Percentiles rank a stretch among this genome's conserved stretches.
Conservation (phyloP, 441 rosid species). For the Populus trichocarpa region DNA sequence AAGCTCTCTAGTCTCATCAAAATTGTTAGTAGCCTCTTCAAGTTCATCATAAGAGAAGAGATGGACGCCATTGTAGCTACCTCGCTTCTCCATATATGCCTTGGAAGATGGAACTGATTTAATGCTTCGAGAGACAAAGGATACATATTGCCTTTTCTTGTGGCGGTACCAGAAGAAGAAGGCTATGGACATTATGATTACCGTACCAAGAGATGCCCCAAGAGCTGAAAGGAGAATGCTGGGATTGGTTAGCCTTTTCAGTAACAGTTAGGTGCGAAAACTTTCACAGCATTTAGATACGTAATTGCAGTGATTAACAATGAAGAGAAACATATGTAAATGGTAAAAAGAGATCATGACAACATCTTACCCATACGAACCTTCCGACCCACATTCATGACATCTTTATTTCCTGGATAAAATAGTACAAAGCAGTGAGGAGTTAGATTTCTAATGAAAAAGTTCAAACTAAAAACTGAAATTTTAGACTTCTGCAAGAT, state of each 20-base stretch:
- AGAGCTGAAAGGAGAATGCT: constrained; percentile 22
- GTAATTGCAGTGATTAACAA: neutral
- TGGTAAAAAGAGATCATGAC: neutral
- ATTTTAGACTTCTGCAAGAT: no score
- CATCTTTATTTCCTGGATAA: no score
- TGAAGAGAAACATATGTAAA: neutral
- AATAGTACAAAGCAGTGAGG: no score
- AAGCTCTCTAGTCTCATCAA: constrained; percentile 57
- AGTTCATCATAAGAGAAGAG: constrained; percentile 68
- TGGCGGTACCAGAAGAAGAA: constrained; percentile 26
- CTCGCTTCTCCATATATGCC: constrained; percentile 42
- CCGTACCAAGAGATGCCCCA: constrained; percentile 16
- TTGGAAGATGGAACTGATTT: constrained; percentile 28
- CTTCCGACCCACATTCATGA: no score
- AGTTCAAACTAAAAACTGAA: no score
- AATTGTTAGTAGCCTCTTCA: constrained; percentile 65
- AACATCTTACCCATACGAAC: no score
- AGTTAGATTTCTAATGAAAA: no score
- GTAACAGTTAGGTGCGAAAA: neutral
- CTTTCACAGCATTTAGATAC: neutral
- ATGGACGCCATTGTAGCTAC: constrained; percentile 41
- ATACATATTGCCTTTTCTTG: constrained; percentile 26
- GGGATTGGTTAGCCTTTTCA: neutral
- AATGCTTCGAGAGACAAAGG: constrained; percentile 29
- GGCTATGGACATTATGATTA: neutral